Evolutionary conservation across 148 eudicot species (phyloP).

Genomic region (Silene uniflora): DNA sequence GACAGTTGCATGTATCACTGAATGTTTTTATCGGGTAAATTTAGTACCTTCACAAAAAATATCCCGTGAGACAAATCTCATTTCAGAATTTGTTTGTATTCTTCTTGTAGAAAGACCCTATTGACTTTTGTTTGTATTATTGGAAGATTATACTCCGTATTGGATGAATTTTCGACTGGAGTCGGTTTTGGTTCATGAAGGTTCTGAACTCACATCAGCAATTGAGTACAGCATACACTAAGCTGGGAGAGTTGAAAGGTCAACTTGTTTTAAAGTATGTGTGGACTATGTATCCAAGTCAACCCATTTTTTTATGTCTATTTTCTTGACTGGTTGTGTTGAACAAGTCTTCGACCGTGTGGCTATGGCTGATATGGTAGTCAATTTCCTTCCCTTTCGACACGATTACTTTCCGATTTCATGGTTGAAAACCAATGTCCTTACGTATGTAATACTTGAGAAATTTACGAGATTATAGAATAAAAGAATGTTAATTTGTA

Average conservation of each 20-base stretch:
- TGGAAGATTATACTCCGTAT: neutral
- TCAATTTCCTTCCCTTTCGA: conserved; percentile 9
- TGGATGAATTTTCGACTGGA: neutral
- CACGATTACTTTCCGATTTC: conserved; percentile 3
- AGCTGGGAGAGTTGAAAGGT: neutral
- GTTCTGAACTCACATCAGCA: neutral
- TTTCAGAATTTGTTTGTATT: neutral
- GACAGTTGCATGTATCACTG: no score
- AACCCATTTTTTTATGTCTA: neutral
- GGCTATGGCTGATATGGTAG: conserved; percentile 6
- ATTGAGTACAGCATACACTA: neutral
- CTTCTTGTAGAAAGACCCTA: neutral
- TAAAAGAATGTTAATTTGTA: conserved; percentile 16
- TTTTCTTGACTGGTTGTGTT: neutral
- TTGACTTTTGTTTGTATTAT: neutral
- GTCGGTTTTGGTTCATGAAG: neutral
- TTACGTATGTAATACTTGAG: conserved; percentile 10
- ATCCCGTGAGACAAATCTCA: neutral
- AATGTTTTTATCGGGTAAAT: no score
- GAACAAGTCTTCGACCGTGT: conserved; percentile 1
- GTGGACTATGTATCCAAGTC: neutral
- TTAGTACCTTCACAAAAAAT: no score
- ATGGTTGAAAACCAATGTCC: neutral
- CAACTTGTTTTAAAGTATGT: conserved; percentile 4
- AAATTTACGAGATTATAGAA: conserved; percentile 6